Conservation (phyloP, 805 yeast species). For the Candida boleticola region DNA sequence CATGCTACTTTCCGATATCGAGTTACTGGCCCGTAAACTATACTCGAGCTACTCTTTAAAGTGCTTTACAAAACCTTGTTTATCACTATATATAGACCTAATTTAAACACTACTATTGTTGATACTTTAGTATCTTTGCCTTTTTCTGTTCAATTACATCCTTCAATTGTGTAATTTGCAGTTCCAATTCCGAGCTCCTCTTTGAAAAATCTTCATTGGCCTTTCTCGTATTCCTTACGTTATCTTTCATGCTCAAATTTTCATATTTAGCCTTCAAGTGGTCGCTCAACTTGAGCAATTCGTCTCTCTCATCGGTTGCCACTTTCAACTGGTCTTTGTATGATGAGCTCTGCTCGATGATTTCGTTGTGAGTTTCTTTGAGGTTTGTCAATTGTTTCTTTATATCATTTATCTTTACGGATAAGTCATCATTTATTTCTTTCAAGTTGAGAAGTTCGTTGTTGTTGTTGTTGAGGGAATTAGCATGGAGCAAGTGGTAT, state of each 20-base stretch:
- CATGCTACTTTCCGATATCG: too few relatives aligned
- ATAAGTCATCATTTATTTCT: conserved; percentile 36
- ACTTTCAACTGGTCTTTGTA: conserved; percentile 17
- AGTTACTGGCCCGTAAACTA: too few relatives aligned
- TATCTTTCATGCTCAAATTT: conserved; percentile 36
- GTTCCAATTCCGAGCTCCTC: conserved; percentile 32
- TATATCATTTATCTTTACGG: conserved; percentile 23
- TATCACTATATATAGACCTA: too few relatives aligned
- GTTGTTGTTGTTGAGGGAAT: conserved; percentile 34
- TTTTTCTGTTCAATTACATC: conserved; percentile 24
- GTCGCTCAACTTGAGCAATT: conserved; percentile 12
- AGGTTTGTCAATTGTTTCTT: conserved; percentile 27
- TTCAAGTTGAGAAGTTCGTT: conserved; percentile 37
- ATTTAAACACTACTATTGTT: too few relatives aligned
- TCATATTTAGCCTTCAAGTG: conserved; percentile 24
- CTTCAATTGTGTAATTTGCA: conserved; percentile 27
- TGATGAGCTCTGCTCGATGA: conserved; percentile 30
- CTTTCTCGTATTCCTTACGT: conserved; percentile 34
- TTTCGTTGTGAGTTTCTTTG: conserved; percentile 36
- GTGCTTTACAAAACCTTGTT: too few relatives aligned
- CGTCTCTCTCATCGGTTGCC: conserved; percentile 19
- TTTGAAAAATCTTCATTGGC: conserved; percentile 40
- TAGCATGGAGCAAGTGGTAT: conserved; percentile 36
- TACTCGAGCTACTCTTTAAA: too few relatives aligned
- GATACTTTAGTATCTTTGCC: too few relatives aligned